Conservation (phyloP, 83 land plant genomes). For the Diphasiastrum complanatum region DNA sequence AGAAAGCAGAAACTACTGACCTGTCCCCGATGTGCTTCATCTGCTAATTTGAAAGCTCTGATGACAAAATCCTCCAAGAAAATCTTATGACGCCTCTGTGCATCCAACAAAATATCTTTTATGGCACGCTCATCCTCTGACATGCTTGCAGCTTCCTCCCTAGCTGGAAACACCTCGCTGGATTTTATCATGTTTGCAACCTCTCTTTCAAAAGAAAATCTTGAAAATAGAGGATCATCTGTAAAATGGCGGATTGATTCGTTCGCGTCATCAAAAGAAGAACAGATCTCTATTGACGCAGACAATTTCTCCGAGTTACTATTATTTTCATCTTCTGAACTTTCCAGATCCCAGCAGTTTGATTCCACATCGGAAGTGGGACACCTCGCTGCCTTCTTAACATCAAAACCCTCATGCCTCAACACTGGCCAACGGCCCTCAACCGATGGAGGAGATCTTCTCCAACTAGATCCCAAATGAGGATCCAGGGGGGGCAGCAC, state of each 20-base stretch:
- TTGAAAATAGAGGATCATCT: too few species aligned
- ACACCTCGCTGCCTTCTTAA: conserved; percentile 5
- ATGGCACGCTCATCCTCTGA: conserved; percentile 20
- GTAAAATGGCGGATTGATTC: too few species aligned
- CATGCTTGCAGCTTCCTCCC: not conserved
- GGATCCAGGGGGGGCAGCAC: conserved; percentile 31
- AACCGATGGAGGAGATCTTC: conserved; percentile 5
- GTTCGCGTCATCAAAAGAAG: too few species aligned
- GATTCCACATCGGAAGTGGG: not conserved
- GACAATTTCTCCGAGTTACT: too few species aligned
- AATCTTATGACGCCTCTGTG: conserved; percentile 62
- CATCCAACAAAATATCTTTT: conserved; percentile 50
- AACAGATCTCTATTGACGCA: too few species aligned
- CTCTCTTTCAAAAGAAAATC: too few species aligned
- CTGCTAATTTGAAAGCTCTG: conserved; percentile 80
- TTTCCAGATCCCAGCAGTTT: not conserved
- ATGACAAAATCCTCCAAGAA: conserved; percentile 64
- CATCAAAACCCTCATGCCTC: conserved; percentile 31
- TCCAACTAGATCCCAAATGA: conserved; percentile 1
- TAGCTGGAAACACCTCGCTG: not conserved
- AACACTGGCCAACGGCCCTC: conserved; percentile 18
- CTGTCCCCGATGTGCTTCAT: conserved; percentile 84
- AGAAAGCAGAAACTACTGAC: conserved; percentile 31
- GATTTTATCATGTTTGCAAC: too few species aligned
- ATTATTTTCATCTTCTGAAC: too few species aligned